Evolutionary conservation across 2,329 filamentous ascomycete genomes (phyloP).

Genomic region (Aspergillus sp.): DNA sequence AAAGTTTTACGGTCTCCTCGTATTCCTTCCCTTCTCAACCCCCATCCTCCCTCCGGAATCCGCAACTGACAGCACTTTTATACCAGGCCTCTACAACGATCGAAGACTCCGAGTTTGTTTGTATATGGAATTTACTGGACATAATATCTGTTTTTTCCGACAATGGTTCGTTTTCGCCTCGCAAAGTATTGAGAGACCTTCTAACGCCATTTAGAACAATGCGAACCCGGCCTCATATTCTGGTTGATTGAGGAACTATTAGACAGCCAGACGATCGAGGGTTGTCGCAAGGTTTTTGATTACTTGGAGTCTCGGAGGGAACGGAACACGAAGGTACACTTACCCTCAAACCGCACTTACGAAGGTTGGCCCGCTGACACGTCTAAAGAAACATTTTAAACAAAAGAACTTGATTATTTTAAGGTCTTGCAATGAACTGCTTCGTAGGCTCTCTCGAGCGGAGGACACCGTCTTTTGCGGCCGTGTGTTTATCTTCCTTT

Average conservation of each 20-base stretch:
- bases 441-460: constrained; percentile 89
- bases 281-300: constrained; percentile 88
- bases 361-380: constrained; percentile 20
- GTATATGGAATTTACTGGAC: constrained; percentile 92
- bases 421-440: constrained; percentile 90
- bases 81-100: constrained; percentile 71
- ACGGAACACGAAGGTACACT: constrained; percentile 71
- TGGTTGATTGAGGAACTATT: constrained; percentile 92
- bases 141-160: constrained; percentile 87
- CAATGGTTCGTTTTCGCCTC: constrained; percentile 58
- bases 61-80: constrained; percentile 14
- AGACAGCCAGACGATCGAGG: constrained; percentile 91
- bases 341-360: neutral
- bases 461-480: constrained; percentile 98
- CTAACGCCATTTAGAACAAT: constrained; percentile 47
- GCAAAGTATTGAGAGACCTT: neutral
- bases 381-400: constrained; percentile 62
- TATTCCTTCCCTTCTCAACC: constrained; percentile 45
- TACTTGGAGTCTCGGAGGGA: constrained; percentile 93
- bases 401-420: constrained; percentile 86
- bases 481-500: constrained; percentile 96
- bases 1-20: constrained; percentile 76
- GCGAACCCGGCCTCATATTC: constrained; percentile 78
- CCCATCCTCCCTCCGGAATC: neutral
- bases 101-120: constrained; percentile 73